A percentile compares a stretch with the other conserved stretches of the same genome.
These are phyloP conservation scores for Termitomyces sp. DNA, from an alignment of 768 basidiomycete species.

Conservation along the genomic window DNA sequence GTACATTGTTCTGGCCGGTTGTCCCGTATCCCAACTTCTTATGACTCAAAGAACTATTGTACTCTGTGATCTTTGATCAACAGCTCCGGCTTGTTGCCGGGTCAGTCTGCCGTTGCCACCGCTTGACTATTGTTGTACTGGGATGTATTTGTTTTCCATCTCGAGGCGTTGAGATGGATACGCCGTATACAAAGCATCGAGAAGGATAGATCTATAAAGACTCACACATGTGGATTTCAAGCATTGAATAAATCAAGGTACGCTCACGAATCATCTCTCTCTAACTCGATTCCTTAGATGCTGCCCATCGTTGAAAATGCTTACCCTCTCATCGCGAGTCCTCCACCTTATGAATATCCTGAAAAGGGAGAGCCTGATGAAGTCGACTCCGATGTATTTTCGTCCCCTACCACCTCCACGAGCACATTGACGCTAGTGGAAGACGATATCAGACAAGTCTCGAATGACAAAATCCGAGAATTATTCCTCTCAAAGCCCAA, in stretches of 20 bases:
- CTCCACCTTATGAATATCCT: background rate
- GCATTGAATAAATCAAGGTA: background rate
- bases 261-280: background rate
- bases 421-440: conserved; percentile 10
- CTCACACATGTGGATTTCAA: background rate
- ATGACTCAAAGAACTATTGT: background rate
- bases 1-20: background rate
- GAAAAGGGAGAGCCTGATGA: background rate
- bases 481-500: conserved; percentile 9
- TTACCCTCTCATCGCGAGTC: background rate
- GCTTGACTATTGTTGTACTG: conserved; percentile 8
- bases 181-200: background rate
- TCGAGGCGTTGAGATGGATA: background rate
- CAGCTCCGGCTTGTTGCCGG: background rate
- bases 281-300: background rate
- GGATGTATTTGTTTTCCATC: conserved; percentile 2
- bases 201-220: conserved; percentile 1
- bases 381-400: background rate
- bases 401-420: conserved; percentile 8
- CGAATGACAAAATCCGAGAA: conserved; percentile 1
- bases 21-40: background rate
- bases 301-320: background rate
- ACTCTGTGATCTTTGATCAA: background rate
- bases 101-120: background rate
- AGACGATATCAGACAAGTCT: background rate